These are phyloP conservation scores for Microbotryum lychnidis-dioicae DNA, from an alignment of 1,284 basidiomycete species.

Conservation along the genomic window DNA sequence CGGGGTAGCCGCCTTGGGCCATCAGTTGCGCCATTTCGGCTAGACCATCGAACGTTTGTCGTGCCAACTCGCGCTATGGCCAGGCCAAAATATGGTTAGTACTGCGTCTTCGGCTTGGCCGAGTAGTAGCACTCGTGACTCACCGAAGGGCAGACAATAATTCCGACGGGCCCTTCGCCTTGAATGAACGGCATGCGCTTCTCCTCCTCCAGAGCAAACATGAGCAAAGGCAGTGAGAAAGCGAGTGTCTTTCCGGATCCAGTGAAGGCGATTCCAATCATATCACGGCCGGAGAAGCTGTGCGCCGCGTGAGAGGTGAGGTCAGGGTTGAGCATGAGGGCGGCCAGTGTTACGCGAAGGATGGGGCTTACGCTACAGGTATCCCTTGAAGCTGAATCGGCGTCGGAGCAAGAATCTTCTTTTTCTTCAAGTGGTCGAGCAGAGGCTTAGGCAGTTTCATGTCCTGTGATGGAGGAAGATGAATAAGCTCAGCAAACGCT, in stretches of 20 bases:
- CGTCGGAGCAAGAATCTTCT: conserved; percentile 78
- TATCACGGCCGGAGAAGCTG: conserved; percentile 42
- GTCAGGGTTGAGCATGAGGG: not conserved
- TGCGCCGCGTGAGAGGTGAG: not conserved
- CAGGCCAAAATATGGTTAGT: not conserved
- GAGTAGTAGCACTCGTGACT: conserved; percentile 9
- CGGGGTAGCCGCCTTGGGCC: conserved; percentile 74
- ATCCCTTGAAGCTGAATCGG: conserved; percentile 97
- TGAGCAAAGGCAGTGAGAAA: conserved; percentile 46
- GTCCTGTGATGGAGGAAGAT: conserved; percentile 50
- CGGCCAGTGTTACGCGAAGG: not conserved
- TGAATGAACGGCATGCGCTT: conserved; percentile 75
- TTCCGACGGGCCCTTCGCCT: conserved; percentile 90
- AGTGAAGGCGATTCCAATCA: conserved; percentile 47
- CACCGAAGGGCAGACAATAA: conserved; percentile 84
- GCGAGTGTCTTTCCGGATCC: conserved; percentile 45
- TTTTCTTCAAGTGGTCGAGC: conserved; percentile 69
- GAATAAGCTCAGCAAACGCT: not conserved
- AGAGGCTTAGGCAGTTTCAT: conserved; percentile 93
- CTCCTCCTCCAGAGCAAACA: conserved; percentile 91
- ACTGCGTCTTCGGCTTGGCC: conserved; percentile 2
- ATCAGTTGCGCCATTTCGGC: conserved; percentile 74
- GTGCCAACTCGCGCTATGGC: conserved; percentile 66
- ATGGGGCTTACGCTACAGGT: conserved; percentile 67
- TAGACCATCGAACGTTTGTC: conserved; percentile 93